Evolutionary conservation across 2,329 filamentous ascomycete species (phyloP).

Genomic region (Claviceps monticola): DNA sequence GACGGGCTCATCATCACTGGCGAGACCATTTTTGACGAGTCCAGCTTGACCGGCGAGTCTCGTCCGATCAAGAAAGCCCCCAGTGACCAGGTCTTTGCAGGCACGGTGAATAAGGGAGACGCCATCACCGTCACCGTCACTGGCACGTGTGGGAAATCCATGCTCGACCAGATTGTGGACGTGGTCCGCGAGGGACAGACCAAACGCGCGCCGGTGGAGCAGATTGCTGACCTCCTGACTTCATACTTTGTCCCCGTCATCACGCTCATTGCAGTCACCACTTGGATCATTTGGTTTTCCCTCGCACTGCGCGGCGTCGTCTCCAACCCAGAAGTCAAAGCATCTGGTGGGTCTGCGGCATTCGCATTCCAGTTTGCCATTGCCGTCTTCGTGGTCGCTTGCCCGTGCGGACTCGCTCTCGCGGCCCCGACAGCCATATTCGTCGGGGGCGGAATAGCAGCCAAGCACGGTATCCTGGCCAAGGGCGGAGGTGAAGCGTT

Average conservation of each 20-base stretch:
- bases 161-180: slow-evolving; percentile 69
- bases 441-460: slow-evolving; percentile 67
- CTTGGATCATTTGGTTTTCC: slow-evolving; percentile 58
- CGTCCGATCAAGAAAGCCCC: slow-evolving; percentile 47
- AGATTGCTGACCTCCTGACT: slow-evolving; percentile 58
- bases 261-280: slow-evolving; percentile 52
- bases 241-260: slow-evolving; percentile 66
- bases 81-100: slow-evolving; percentile 55
- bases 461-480: slow-evolving; percentile 65
- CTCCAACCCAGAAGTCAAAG: slow-evolving; percentile 40
- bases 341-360: slow-evolving; percentile 50
- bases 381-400: slow-evolving; percentile 75
- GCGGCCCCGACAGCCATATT: slow-evolving; percentile 81
- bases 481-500: slow-evolving; percentile 79
- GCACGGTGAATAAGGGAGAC: slow-evolving; percentile 58
- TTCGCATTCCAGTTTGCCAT: slow-evolving; percentile 76
- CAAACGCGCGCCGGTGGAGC: slow-evolving; percentile 60
- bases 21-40: slow-evolving; percentile 68
- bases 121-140: slow-evolving; percentile 51
- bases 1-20: slow-evolving; percentile 57
- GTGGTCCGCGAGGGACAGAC: slow-evolving; percentile 68
- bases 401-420: slow-evolving; percentile 69
- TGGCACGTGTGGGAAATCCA: slow-evolving; percentile 51
- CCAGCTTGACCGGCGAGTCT: slow-evolving; percentile 74
- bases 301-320: slow-evolving; percentile 47